Base-by-base conservation (phyloP, 208 protist genomes). In the Trypanosoma conorhini region DNA sequence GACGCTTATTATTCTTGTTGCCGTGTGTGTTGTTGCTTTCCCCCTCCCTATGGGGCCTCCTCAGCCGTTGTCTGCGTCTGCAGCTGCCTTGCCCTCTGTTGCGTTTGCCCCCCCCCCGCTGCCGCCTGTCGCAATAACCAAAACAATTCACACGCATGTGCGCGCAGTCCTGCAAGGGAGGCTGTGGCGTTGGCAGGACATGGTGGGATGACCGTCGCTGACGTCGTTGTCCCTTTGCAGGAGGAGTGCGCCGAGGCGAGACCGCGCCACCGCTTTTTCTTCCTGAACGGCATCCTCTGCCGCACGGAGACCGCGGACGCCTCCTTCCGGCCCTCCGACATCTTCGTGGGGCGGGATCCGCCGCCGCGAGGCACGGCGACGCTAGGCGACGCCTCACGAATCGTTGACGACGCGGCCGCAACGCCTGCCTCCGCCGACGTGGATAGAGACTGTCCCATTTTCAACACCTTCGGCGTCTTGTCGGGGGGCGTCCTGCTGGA, bases 281-380 rank as follows among this genome's bases (percentile, higher is more conserved):
- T 82, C 26, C 57, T 96, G 30, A 96, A 96, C 63, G 73, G 79
- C 33, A 70, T 91, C 59, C 72, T 93, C 5, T 96, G 91, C 72
- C 62, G 75, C 5, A 92, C 80, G 1, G 82, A 83, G 2, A 80
- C 81, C 22, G 61, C 56, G 5, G 82, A 74, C 31, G 85, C 75
- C 5, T 51, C 68, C 13, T 94, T 96, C 64, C 66, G 82, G 19
- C 88, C 88, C 0, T 30, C 66, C 17, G 85, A 94, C 56, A 67
- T 96, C 5, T 96, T 96, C 80, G 70, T 65, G 22, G 77, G 80
- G 7, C 48, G 80, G 7, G 70, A 81, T 38, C 79, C 76, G 0
- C 72, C 61, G 0, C 57, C 60, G 22, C 57, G 28, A 31, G 65
- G 30, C 33, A 68, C 78, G 35, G 51, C 24, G 26, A 5, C 54